Conservation (phyloP, 202 grass and related monocot genomes). For the Zizania palustris region DNA sequence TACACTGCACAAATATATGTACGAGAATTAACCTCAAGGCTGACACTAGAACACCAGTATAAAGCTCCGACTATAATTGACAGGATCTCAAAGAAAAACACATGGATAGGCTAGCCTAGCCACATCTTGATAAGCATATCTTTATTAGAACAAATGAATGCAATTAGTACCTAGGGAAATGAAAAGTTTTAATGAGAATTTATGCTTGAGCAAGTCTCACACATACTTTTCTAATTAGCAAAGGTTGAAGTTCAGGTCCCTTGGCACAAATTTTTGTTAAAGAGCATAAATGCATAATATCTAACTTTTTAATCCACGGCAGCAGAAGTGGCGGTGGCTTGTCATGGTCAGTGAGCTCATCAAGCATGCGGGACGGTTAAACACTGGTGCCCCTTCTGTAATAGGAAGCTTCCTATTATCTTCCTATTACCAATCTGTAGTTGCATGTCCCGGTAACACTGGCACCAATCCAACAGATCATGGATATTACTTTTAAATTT, state of each 20-base stretch:
- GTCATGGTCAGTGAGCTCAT: no score
- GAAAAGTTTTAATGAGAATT: background rate
- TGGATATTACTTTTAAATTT: no score
- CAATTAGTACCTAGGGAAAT: background rate
- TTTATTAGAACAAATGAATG: background rate
- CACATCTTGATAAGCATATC: no score
- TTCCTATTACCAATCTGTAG: no score
- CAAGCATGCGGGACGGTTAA: no score
- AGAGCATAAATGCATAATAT: background rate
- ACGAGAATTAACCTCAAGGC: background rate
- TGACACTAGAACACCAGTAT: background rate
- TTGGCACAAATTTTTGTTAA: background rate
- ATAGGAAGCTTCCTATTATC: no score
- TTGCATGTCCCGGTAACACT: no score
- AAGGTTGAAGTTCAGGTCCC: background rate
- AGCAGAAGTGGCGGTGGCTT: no score
- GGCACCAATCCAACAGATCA: no score
- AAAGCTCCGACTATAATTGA: background rate
- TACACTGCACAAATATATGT: background rate
- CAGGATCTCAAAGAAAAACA: background rate
- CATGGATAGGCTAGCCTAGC: background rate
- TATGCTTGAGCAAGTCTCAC: background rate
- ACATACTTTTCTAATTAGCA: background rate
- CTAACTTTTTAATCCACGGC: background rate
- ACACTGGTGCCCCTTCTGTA: no score